These are phyloP conservation scores for Linum trigynum DNA, from an alignment of 345 rosid species.

Conservation along the genomic window DNA sequence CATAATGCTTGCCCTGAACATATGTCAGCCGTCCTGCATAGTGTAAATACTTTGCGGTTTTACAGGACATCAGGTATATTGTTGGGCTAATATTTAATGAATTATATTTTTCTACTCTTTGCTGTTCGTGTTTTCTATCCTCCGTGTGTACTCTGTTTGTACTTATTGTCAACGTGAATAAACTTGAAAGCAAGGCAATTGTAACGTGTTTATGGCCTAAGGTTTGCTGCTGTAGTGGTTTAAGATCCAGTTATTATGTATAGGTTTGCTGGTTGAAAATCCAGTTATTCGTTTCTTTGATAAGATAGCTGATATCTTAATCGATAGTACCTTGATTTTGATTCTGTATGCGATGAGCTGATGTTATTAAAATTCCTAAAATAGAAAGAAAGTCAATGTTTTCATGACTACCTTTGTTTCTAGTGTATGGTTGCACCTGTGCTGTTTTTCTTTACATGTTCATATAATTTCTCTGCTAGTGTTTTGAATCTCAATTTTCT, in stretches of 20 bases:
- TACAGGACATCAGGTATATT: conserved; percentile 76
- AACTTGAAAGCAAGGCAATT: background rate
- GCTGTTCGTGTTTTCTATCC: background rate
- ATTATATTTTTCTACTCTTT: background rate
- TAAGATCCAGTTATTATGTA: background rate
- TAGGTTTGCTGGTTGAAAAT: background rate
- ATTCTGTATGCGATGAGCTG: too few relatives aligned
- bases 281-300: too few relatives aligned
- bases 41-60: conserved; percentile 73
- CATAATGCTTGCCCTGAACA: conserved; percentile 84
- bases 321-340: too few relatives aligned
- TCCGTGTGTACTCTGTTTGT: background rate
- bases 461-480: conserved; percentile 10
- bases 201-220: background rate
- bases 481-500: conserved; percentile 66
- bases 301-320: background rate
- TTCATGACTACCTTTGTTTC: background rate
- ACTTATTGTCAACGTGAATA: background rate
- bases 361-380: too few relatives aligned
- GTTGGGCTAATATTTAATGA: conserved; percentile 13
- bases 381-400: background rate
- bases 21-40: conserved; percentile 84
- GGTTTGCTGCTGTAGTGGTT: background rate
- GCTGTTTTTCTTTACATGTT: conserved; percentile 4
- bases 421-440: background rate